These are phyloP conservation scores for Tetrahymena malaccensis DNA, from an alignment of 73 alveolate species.

Conservation along the genomic window DNA sequence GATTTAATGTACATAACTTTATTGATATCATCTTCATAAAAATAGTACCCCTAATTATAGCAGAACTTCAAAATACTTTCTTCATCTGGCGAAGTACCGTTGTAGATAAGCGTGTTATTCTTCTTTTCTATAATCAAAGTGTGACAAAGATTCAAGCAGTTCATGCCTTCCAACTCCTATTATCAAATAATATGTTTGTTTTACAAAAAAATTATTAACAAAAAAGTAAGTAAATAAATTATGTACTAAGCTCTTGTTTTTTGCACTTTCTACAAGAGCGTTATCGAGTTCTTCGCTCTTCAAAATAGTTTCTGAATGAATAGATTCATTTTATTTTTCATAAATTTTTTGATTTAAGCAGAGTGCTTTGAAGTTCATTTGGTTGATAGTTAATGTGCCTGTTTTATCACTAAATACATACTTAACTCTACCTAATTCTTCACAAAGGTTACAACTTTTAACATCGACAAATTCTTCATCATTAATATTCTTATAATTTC, in stretches of 20 bases:
- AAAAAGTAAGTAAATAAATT: not conserved
- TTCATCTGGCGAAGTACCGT: conserved; percentile 86
- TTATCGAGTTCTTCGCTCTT: not conserved
- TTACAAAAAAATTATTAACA: not conserved
- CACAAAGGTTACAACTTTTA: conserved; percentile 42
- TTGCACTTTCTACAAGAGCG: not conserved
- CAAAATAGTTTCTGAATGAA: not conserved
- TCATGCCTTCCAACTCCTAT: conserved; percentile 5
- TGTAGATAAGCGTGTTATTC: conserved; percentile 49
- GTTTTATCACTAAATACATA: conserved; percentile 48
- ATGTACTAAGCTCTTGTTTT: not conserved
- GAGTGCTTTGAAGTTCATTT: conserved; percentile 43
- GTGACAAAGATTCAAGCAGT: conserved; percentile 58
- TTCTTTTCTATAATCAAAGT: conserved; percentile 52
- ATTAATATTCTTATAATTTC: conserved; percentile 35
- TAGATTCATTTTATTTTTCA: conserved; percentile 46
- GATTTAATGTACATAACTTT: not conserved
- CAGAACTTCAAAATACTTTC: conserved; percentile 64
- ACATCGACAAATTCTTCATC: conserved; percentile 50
- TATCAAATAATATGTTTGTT: not conserved
- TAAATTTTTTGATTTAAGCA: conserved; percentile 63
- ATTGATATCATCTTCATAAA: conserved; percentile 18
- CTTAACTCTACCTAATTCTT: conserved; percentile 45
- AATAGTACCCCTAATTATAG: conserved; percentile 49
- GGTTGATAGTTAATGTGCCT: conserved; percentile 47